Conservation (phyloP, 345 rosid genomes). For the Gossypium mustelinum region DNA sequence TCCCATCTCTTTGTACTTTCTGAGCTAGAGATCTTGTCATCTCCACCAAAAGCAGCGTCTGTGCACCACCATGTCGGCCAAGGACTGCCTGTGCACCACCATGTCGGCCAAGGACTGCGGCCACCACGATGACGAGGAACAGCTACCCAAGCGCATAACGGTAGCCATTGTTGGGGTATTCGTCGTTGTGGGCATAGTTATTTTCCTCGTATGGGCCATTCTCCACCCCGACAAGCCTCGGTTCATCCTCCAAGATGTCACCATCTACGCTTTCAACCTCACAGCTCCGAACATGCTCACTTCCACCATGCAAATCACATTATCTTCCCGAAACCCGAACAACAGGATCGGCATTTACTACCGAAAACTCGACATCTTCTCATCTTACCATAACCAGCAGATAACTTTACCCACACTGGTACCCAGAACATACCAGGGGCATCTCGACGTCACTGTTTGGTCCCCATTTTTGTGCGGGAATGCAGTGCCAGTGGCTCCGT, state of each 20-base stretch:
- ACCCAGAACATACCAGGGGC: conserved; percentile 64
- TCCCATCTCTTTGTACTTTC: not conserved
- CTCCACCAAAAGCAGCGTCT: not conserved
- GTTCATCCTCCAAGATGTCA: conserved; percentile 65
- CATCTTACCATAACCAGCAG: conserved; percentile 69
- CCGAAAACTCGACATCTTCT: conserved; percentile 42
- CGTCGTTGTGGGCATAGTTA: conserved; percentile 23
- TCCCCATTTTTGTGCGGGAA: conserved; percentile 57
- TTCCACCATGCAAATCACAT: conserved; percentile 53
- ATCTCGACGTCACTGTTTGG: conserved; percentile 54
- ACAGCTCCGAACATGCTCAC: conserved; percentile 41
- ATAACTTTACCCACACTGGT: conserved; percentile 48
- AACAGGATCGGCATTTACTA: conserved; percentile 55
- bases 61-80: conserved; percentile 29
- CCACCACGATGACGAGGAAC: conserved; percentile 23
- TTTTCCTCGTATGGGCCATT: conserved; percentile 48
- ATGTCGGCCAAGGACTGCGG: conserved; percentile 40
- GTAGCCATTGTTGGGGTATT: conserved; percentile 18
- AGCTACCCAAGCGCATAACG: conserved; percentile 17
- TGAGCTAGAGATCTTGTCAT: not conserved
- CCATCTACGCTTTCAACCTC: conserved; percentile 51
- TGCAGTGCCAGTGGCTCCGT: conserved; percentile 47
- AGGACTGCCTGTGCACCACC: conserved; percentile 20
- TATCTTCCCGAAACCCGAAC: conserved; percentile 63
- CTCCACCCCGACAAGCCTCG: conserved; percentile 62